phyloP scores from a whole-genome alignment of 768 basidiomycete genomes.

The Termitomyces sp. region DNA sequence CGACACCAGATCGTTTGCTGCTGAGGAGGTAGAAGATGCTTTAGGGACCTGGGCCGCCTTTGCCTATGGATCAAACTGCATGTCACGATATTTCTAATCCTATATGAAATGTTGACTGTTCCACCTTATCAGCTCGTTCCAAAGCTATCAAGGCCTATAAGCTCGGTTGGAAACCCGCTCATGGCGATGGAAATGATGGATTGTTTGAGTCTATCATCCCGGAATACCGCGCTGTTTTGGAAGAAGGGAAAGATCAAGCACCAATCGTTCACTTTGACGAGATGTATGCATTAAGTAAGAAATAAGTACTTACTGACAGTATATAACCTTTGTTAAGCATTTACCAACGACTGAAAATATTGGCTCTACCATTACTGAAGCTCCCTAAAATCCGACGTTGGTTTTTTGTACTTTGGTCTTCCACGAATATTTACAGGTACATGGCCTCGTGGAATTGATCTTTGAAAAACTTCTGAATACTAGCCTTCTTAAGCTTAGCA shows the following conservation, averaged over 20 bases:
- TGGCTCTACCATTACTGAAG: no score
- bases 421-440: no score
- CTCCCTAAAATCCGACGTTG: no score
- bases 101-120: neutral
- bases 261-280: slow-evolving; percentile 17
- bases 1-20: slow-evolving; percentile 7
- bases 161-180: slow-evolving; percentile 13
- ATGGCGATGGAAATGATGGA: slow-evolving; percentile 12
- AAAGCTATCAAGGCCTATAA: slow-evolving; percentile 10
- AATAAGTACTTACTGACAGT: no score
- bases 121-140: slow-evolving; percentile 8
- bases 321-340: neutral
- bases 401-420: no score
- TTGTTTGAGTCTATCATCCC: slow-evolving; percentile 14
- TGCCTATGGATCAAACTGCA: slow-evolving; percentile 15
- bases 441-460: no score
- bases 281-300: slow-evolving; percentile 14
- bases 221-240: slow-evolving; percentile 9
- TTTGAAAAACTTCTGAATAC: no score
- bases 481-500: no score
- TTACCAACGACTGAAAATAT: neutral
- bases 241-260: slow-evolving; percentile 13
- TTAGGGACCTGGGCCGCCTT: slow-evolving; percentile 12
- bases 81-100: neutral
- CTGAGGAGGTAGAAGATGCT: slow-evolving; percentile 7